Evolutionary conservation across 805 yeast genomes (phyloP), one percentile per base, ranked within the genome.

Genomic region (Henningerozyma blattae): DNA sequence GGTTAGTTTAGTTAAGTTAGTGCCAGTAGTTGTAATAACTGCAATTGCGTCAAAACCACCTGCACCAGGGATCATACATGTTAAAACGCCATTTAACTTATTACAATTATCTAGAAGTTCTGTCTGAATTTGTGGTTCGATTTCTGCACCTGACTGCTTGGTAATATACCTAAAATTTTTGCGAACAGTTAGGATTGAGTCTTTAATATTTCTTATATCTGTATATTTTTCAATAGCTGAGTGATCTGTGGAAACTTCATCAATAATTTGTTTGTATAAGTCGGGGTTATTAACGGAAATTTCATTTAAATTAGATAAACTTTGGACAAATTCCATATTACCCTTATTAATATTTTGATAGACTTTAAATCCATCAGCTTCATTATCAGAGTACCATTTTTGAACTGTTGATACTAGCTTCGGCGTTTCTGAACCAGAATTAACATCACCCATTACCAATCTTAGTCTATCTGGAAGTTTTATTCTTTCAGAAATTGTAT

Each of bases 11-110:
- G 40, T 34, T 30, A 74, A 61, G 9, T 45, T 39, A 3, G 70
- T 53, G 1, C 56, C 48, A 18, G 68, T 72, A 2, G 70, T 64
- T 3, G 79, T 77, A 18, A 91, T 56, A 18, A 89, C 48, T 36
- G 93, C 72, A 15, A 91, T 72, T 1, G 98, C 98, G 61, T 91
- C 98, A 51, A 76, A 81, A 0, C 98, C 98, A 18, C 98, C 98
- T 0, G 98, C 98, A 2, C 98, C 98, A 0, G 98, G 98, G 3
- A 91, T 94, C 22, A 91, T 87, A n/a, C 95, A 96, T 0, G 95
- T 94, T 15, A 89, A 45, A 20, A 85, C 91, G 13, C 98, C 98
- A 0, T 62, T 62, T 15, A 83, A 50, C 7, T 55, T 43, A 27
- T 66, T 53, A 37, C 81, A 74, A 14, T 61, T 53, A 48, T 89